Percentiles rank a stretch among this genome's conserved stretches.
phyloP scores from a whole-genome alignment of 208 protist species.

The Naegleria fowleri region DNA sequence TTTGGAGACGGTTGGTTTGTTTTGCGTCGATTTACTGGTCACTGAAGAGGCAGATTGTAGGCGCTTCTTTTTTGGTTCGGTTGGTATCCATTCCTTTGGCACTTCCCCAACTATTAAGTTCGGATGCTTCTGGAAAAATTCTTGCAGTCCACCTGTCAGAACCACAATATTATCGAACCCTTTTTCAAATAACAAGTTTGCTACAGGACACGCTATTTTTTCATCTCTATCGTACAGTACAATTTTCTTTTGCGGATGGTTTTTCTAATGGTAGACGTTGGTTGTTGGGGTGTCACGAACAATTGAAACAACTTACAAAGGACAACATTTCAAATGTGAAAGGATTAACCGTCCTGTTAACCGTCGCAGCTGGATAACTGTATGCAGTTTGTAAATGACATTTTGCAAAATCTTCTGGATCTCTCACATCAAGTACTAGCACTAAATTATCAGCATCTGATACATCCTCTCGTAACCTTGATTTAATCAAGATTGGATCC shows the following conservation, averaged over 20 bases:
- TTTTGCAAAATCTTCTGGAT: not conserved
- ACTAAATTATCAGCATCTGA: not conserved
- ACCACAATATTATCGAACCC: slow-evolving; percentile 21
- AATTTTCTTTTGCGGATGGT: not conserved
- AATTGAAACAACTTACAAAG: slow-evolving; percentile 27
- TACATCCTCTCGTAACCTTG: not conserved
- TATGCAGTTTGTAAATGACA: not conserved
- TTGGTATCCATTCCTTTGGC: not conserved
- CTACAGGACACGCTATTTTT: not conserved
- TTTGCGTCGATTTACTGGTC: too few relatives aligned
- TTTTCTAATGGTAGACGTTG: slow-evolving; percentile 20
- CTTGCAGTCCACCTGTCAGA: not conserved
- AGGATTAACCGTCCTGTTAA: not conserved
- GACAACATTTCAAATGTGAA: not conserved
- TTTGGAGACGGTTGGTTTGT: too few relatives aligned
- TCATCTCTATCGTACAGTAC: slow-evolving; percentile 23
- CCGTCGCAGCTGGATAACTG: not conserved
- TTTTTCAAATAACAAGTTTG: slow-evolving; percentile 23
- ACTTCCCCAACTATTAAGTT: not conserved
- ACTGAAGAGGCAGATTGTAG: too few relatives aligned
- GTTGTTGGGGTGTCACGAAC: not conserved
- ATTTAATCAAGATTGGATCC: not conserved
- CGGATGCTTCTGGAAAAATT: not conserved
- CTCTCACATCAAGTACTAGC: not conserved
- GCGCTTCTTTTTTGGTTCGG: not conserved